A percentile compares a stretch with the other conserved stretches of the same genome.
Evolutionary conservation across 257 asterid genomes (phyloP).

Genomic region (Perilla frutescens): DNA sequence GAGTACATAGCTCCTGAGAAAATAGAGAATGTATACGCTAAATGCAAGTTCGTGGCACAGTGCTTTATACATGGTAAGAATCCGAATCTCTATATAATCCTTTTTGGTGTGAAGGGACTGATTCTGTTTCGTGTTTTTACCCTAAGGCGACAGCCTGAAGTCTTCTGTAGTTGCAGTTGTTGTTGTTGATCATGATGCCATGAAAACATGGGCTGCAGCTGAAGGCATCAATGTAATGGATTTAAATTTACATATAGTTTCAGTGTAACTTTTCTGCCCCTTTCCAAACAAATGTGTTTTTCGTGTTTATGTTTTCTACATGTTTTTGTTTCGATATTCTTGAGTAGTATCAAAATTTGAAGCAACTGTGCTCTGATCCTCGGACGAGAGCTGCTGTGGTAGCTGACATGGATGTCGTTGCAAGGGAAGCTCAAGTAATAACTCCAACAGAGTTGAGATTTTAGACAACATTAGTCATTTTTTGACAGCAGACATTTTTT

Average conservation of each 20-base stretch:
- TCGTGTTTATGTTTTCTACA: neutral
- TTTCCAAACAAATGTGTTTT: neutral
- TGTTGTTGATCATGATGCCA: slow-evolving; percentile 61
- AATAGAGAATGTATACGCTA: slow-evolving; percentile 83
- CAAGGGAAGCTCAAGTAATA: slow-evolving; percentile 74
- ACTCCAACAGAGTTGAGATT: neutral
- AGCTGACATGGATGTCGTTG: slow-evolving; percentile 71
- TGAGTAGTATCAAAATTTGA: slow-evolving; percentile 53
- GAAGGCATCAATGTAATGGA: slow-evolving; percentile 62
- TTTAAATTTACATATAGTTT: neutral
- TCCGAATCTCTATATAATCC: neutral
- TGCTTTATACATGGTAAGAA: slow-evolving; percentile 83
- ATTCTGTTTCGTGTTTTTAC: neutral
- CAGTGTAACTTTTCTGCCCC: too few relatives aligned
- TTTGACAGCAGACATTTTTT: neutral
- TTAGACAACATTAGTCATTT: neutral
- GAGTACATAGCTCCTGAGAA: slow-evolving; percentile 97
- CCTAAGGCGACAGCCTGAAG: slow-evolving; percentile 72
- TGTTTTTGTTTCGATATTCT: slow-evolving; percentile 12
- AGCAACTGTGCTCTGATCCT: slow-evolving; percentile 56
- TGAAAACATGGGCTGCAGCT: slow-evolving; percentile 67
- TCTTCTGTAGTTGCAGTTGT: slow-evolving; percentile 68
- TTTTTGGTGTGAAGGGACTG: neutral
- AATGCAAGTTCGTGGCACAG: slow-evolving; percentile 81
- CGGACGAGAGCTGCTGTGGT: slow-evolving; percentile 64